Evolutionary conservation across 2,329 filamentous ascomycete species (phyloP).

Genomic region (Microcyclosporella mali): DNA sequence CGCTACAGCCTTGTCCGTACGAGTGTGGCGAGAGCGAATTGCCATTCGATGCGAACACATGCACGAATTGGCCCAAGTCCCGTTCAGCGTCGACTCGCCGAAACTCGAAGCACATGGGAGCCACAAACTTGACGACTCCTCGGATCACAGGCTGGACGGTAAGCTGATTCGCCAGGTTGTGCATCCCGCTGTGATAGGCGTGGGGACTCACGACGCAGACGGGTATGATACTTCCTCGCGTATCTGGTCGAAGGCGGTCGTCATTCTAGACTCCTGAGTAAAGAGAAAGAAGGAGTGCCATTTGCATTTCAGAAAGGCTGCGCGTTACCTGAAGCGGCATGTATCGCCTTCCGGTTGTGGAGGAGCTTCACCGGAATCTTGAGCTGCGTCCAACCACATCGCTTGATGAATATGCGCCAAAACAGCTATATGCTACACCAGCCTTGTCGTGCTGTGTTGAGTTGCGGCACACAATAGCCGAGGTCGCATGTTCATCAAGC

Average conservation of each 20-base stretch:
- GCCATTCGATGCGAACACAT: conserved; percentile 1
- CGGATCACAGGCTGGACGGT: conserved; percentile 8
- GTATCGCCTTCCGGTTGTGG: no score
- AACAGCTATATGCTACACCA: no score
- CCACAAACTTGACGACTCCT: conserved; percentile 7
- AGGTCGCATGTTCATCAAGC: no score
- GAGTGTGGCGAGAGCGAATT: conserved; percentile 3
- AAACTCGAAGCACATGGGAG: conserved; percentile 5
- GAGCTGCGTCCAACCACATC: no score
- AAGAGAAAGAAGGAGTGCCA: neutral
- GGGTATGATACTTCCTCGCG: neutral
- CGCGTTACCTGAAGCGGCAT: no score
- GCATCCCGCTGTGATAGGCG: conserved; percentile 6
- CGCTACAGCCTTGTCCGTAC: conserved; percentile 1
- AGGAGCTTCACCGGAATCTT: no score
- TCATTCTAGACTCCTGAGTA: conserved; percentile 2
- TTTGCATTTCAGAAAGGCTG: no score
- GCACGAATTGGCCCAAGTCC: neutral
- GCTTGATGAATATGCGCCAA: no score
- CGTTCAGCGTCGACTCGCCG: conserved; percentile 3
- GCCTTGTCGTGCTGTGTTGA: no score
- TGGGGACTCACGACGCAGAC: conserved; percentile 8
- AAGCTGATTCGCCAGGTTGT: conserved; percentile 3
- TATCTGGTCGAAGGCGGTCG: conserved; percentile 7
- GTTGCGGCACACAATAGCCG: no score